A percentile compares a stretch with the other conserved stretches of the same genome.
These are phyloP conservation scores for Plantago major DNA, from an alignment of 257 asterid genomes.

Conservation along the genomic window DNA sequence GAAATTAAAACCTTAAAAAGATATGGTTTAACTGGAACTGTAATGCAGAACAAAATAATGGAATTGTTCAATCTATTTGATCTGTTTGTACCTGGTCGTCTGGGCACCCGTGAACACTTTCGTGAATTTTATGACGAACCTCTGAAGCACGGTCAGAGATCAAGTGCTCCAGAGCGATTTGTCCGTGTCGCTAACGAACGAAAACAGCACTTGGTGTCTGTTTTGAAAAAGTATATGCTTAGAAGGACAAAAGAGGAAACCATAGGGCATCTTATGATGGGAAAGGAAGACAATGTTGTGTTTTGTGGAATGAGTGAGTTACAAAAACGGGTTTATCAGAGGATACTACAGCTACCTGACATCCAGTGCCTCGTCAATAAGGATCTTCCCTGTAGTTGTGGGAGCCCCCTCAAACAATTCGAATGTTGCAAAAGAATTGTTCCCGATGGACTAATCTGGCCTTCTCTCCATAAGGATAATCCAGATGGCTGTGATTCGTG, in stretches of 20 bases:
- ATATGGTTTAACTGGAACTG: constrained; percentile 94
- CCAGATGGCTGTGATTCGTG: constrained; percentile 95
- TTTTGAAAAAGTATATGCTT: constrained; percentile 65
- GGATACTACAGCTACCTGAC: constrained; percentile 79
- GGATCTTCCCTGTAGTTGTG: constrained; percentile 85
- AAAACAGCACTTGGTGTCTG: constrained; percentile 70
- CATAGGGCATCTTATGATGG: constrained; percentile 95
- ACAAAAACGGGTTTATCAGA: constrained; percentile 80
- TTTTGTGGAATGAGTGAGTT: constrained; percentile 91
- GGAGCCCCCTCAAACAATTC: constrained; percentile 89
- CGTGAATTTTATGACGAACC: constrained; percentile 94
- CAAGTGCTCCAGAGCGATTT: constrained; percentile 78
- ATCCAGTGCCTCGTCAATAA: constrained; percentile 82
- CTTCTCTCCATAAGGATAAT: constrained; percentile 74
- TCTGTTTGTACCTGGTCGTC: constrained; percentile 75
- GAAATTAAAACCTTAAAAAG: constrained; percentile 68
- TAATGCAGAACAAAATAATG: constrained; percentile 93
- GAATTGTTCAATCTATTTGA: constrained; percentile 86
- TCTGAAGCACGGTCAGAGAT: constrained; percentile 92
- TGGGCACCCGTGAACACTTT: constrained; percentile 92
- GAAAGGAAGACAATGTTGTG: constrained; percentile 93
- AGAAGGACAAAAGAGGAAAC: constrained; percentile 98
- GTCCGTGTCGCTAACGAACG: constrained; percentile 74
- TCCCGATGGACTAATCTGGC: constrained; percentile 69
- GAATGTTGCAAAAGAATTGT: constrained; percentile 84